Conservation (phyloP, 2,329 filamentous ascomycete species). For the Aspergillus persii region DNA sequence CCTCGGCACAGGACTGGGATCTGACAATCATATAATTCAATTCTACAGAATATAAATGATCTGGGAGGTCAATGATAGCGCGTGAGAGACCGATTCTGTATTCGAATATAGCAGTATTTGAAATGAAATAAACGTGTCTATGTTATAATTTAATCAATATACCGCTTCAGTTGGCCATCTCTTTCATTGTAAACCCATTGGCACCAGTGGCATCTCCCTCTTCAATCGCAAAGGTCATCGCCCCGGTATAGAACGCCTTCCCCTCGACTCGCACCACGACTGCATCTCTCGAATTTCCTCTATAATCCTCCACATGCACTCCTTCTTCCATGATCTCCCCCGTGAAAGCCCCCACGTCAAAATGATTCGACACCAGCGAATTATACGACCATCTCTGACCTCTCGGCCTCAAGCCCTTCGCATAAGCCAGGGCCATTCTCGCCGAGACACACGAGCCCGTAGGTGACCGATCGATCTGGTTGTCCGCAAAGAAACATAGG, state of each 20-base stretch:
- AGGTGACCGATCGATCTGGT: conserved; percentile 48
- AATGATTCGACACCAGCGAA: conserved; percentile 36
- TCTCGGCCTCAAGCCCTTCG: conserved; percentile 22
- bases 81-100: background rate
- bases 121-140: background rate
- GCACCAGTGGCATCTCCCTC: conserved; percentile 23
- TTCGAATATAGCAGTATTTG: conserved; percentile 5
- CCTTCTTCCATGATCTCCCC: conserved; percentile 21
- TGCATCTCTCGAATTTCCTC: background rate
- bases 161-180: background rate
- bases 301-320: conserved; percentile 1
- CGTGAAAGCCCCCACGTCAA: conserved; percentile 22
- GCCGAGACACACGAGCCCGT: conserved; percentile 41
- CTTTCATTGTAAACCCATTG: conserved; percentile 21
- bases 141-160: background rate
- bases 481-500: conserved; percentile 46
- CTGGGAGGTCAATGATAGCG: background rate
- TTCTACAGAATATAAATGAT: no score
- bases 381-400: conserved; percentile 35
- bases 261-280: conserved; percentile 33
- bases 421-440: conserved; percentile 36
- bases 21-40: no score
- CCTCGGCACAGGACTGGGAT: no score
- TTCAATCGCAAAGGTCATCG: conserved; percentile 29
- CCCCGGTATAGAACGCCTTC: conserved; percentile 33